Evolutionary conservation across 2,329 filamentous ascomycete genomes (phyloP), one percentile per base, ranked within the genome.

Genomic region (Fusarium chlamydosporum): DNA sequence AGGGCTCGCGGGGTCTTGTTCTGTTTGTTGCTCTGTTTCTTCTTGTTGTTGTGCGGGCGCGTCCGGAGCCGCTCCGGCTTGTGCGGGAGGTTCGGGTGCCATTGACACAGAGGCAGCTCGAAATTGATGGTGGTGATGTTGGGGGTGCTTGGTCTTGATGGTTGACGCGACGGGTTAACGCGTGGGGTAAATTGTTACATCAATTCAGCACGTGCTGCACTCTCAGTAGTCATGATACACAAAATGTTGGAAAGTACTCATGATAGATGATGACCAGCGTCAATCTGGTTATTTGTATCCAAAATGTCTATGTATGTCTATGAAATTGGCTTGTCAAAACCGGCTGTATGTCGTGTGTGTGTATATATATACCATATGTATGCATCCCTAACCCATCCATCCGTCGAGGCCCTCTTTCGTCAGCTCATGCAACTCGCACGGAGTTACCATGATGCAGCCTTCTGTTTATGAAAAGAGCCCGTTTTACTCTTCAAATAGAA

Each of bases 1-100:
- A 23, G 81, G 79, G 9, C 81, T 80, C 23, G 72, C 72, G 4
- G 75, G 72, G 18, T 64, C 65, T 45, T 56, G 55, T 38, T 37
- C 45, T 35, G 46, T 42, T 46, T 58, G 52, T 46, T 51, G 50
- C 23, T 69, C 59, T 61, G 48, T 18, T 43, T 63, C 60, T 35
- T 68, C 60, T 35, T 68, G 59, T 40, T 65, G 54, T 31, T 65
- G 54, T 31, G 63, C 2, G 10, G 27, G 12, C 62, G 33, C 29
- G 7, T 43, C 46, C 16, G 47, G 56, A 5, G 26, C 35, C 18
- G 31, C 11, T 38, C 53, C 53, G 8, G 46, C 27, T 53, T 59
- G 61, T 18, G 35, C 31, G 10, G 35, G 31, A 7, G 46, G 58
- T 42, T 68, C 55, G 48, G 70, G 62, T n/a, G 72, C 66, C 72